A percentile compares a stretch with the other conserved stretches of the same genome.
These are phyloP conservation scores for Quercus phellos DNA, from an alignment of 331 rosid species.

Conservation along the genomic window DNA sequence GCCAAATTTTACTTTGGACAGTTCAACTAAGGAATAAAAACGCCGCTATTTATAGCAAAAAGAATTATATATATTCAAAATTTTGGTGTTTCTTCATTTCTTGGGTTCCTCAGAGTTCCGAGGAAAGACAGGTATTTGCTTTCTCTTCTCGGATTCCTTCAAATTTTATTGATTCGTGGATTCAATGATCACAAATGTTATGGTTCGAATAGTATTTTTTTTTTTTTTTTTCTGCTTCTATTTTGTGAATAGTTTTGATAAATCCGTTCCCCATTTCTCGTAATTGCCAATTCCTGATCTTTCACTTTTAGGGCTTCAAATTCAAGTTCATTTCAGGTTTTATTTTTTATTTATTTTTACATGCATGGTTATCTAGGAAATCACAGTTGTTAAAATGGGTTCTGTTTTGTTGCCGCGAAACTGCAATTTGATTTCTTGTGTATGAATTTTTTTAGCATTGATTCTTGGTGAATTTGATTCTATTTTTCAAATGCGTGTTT, in stretches of 20 bases:
- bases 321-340: neutral
- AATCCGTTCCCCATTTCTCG: neutral
- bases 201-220: neutral
- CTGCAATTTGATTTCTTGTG: no score
- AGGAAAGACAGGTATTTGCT: neutral
- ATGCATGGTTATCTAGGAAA: no score
- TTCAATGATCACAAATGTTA: neutral
- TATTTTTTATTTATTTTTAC: no score
- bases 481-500: no score
- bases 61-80: neutral
- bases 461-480: no score
- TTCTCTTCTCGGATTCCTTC: neutral
- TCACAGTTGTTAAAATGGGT: no score
- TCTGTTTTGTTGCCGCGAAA: no score
- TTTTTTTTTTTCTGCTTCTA: no score
- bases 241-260: neutral
- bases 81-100: neutral
- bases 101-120: neutral
- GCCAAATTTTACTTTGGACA: neutral
- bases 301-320: neutral
- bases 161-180: neutral
- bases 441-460: no score
- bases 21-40: neutral
- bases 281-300: neutral
- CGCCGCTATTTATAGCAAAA: neutral